Base-by-base conservation (phyloP, 768 basidiomycete species). In the Tylopilus cervinicoccineus region DNA sequence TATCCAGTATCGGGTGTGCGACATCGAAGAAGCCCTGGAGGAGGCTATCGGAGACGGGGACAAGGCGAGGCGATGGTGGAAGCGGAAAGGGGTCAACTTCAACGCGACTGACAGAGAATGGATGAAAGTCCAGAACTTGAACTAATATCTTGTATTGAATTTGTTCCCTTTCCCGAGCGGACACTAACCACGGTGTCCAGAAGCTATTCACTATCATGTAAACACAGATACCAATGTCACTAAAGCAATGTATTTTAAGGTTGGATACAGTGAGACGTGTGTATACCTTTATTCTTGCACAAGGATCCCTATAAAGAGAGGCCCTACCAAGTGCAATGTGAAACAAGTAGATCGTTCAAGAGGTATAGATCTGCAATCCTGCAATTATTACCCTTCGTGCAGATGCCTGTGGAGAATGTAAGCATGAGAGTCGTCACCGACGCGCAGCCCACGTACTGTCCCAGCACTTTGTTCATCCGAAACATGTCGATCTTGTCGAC, bases 401-500 rank as follows among this genome's bases (percentile, higher is more conserved):
- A 68, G 58, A 51, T 68, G 67, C 45, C 68, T 69, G 32, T 14
- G 14, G 39, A 38, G 20, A 38, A 12, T 8, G 38, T 55, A 11
- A 57, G 50, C 22, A 9, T 16, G 7, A 39, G 17, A 6, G 38
- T 38, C 14, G 6, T 37, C 27, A 24, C 23, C 10, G 20, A 33
- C 14, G 19, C 6, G 9, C 23, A 19, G 13, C 4, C 5, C 10
- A 71, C 79, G 50, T 47, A 92, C 86, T 84, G 74, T 63, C 87
- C 86, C 48, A 95, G 71, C 23, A 86, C 77, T 68, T 94, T 92
- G 76, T 94, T 95, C 93, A 95, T 95, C 56, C 76, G 82, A 72
- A 95, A 94, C 91, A 94, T 94, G 68, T 90, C 83, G 48, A 96
- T 80, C 64, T 82, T 87, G 54, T 91, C 87, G 12, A 79, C 77